Conservation (phyloP, 768 basidiomycete genomes). For the Austroboletus eburneus region DNA sequence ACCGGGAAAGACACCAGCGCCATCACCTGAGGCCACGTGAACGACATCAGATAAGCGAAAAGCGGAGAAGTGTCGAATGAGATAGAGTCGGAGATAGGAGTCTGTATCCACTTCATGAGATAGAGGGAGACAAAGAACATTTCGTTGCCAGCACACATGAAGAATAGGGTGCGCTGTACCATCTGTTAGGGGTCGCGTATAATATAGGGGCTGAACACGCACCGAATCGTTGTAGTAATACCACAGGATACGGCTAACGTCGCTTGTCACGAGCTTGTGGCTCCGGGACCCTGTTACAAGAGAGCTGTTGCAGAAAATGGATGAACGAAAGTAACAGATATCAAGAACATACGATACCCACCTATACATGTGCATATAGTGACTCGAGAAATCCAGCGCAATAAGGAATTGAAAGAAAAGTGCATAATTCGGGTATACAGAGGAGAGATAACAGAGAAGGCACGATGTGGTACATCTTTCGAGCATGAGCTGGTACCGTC, state of each 20-base stretch:
- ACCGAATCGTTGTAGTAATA: slow-evolving; percentile 93
- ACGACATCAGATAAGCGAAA: slow-evolving; percentile 14
- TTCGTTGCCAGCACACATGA: slow-evolving; percentile 94
- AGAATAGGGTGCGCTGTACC: slow-evolving; percentile 74
- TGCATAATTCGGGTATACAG: slow-evolving; percentile 82
- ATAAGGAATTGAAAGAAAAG: slow-evolving; percentile 92
- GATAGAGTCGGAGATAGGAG: slow-evolving; percentile 50
- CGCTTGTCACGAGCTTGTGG: slow-evolving; percentile 89
- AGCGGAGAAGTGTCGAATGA: slow-evolving; percentile 18
- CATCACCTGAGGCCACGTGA: slow-evolving; percentile 77
- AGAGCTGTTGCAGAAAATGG: slow-evolving; percentile 51
- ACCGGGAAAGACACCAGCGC: slow-evolving; percentile 62
- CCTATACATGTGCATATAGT: slow-evolving; percentile 99
- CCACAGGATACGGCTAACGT: slow-evolving; percentile 89
- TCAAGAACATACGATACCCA: slow-evolving; percentile 25
- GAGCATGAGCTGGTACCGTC: background rate
- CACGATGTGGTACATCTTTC: slow-evolving; percentile 92
- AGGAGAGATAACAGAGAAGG: slow-evolving; percentile 88
- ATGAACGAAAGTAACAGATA: slow-evolving; percentile 3
- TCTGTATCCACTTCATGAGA: slow-evolving; percentile 79
- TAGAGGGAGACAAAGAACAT: slow-evolving; percentile 94
- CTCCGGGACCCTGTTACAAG: slow-evolving; percentile 90
- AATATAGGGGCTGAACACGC: slow-evolving; percentile 26
- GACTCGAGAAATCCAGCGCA: slow-evolving; percentile 94
- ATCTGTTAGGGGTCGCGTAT: background rate